Evolutionary conservation across 768 basidiomycete species (phyloP), one percentile per base, ranked within the genome.

Genomic region (Agaricus bisporus): DNA sequence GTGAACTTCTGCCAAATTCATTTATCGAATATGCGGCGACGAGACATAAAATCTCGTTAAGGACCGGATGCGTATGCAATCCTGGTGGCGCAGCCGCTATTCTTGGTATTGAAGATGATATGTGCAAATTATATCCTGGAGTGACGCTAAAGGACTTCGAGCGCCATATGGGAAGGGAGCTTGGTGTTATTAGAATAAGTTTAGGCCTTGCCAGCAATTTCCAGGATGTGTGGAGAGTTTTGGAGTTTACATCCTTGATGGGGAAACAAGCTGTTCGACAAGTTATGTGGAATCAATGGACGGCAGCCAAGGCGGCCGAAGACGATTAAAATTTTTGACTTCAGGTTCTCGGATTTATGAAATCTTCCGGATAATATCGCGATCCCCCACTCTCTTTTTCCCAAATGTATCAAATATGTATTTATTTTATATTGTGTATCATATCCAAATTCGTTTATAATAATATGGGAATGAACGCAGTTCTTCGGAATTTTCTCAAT

Each of bases 31-130:
- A 84, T 59, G 75, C 83, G 0, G 87, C 88, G 12, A 75, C 82
- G 15, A 72, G 67, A 49, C 74, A 78, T 58, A 79, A 75, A 48
- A 83, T 92, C 54, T 90, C 88, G 15, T 68, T 92, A 29, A 83
- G 90, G 41, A 88, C 89, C 2, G 90, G 90, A 0, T 93, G 90
- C 65, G 85, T 91, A 81, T 93, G 91, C 63, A 93, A 92, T 58
- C 88, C 90, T 14, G 91, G 91, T 9, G 90, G 83, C 15, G 86
- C 88, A 0, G 82, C 87, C 1, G 79, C 85, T 4, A 68, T 92
- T 14, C 74, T 91, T 4, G 83, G 83, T 0, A 77, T 90, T 28
- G 69, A 82, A 54, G 72, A 77, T 17, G 75, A 83, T 54, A 91
- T 90, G 88, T 69, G 73, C 5, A 68, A 64, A 12, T 74, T 90